These are phyloP conservation scores for Cnidoscolus chayamansa DNA, from an alignment of 441 rosid species.

Conservation along the genomic window DNA sequence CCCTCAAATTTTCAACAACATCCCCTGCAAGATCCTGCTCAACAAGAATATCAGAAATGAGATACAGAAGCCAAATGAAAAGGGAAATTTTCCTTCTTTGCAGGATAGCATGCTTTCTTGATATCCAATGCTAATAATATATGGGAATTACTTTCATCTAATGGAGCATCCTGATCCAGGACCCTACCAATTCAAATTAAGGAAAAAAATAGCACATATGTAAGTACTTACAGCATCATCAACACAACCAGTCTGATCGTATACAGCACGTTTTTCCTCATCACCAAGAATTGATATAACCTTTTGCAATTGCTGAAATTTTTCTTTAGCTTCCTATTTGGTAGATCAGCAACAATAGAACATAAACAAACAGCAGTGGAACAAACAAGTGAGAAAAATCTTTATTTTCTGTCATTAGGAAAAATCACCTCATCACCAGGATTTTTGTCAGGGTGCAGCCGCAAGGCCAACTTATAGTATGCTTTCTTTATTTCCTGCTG, in stretches of 20 bases:
- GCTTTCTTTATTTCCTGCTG: constrained; percentile 87
- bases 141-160: not conserved
- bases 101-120: not conserved
- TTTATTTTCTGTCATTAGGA: not conserved
- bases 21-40: constrained; percentile 82
- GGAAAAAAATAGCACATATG: not conserved
- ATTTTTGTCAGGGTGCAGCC: constrained; percentile 93
- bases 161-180: not conserved
- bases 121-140: not conserved
- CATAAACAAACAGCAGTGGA: constrained; percentile 1
- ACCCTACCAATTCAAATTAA: not conserved
- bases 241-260: constrained; percentile 88
- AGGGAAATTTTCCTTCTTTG: not conserved
- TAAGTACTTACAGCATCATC: constrained; percentile 76
- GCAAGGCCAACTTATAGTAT: constrained; percentile 77
- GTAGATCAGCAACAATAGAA: constrained; percentile 8
- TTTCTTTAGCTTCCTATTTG: constrained; percentile 85
- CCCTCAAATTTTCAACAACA: constrained; percentile 61
- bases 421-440: constrained; percentile 73
- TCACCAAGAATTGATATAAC: constrained; percentile 89
- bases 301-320: constrained; percentile 91
- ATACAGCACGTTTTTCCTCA: constrained; percentile 74
- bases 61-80: not conserved
- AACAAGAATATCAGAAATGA: constrained; percentile 19
- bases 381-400: not conserved